Percentiles rank a stretch among this genome's conserved stretches.
These are phyloP conservation scores for Nakazawaea anatomiae DNA, from an alignment of 805 yeast species.

Conservation along the genomic window DNA sequence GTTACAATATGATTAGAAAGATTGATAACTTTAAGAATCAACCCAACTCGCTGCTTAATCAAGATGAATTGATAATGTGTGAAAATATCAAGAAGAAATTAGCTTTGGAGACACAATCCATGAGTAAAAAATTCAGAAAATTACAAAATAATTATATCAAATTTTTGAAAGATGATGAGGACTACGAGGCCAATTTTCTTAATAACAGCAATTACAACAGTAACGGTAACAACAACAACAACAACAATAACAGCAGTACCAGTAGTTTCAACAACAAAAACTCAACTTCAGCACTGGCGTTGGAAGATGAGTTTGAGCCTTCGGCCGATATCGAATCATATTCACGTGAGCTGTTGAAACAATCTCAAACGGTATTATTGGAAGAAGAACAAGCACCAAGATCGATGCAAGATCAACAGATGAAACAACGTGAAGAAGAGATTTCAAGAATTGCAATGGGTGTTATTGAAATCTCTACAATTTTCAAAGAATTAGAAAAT, in stretches of 20 bases:
- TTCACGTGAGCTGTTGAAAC: constrained; percentile 46
- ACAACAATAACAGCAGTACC: constrained; percentile 16
- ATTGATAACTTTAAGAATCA: constrained; percentile 41
- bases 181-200: constrained; percentile 34
- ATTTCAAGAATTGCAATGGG: constrained; percentile 91
- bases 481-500: constrained; percentile 88
- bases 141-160: constrained; percentile 86
- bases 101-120: constrained; percentile 78
- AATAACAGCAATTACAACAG: constrained; percentile 17
- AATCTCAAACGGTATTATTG: constrained; percentile 30
- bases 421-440: constrained; percentile 80
- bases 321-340: constrained; percentile 41
- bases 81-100: constrained; percentile 78
- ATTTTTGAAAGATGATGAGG: constrained; percentile 69
- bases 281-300: constrained; percentile 12
- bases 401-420: constrained; percentile 31
- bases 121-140: constrained; percentile 73
- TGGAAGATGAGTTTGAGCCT: constrained; percentile 21
- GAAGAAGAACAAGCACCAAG: constrained; percentile 20
- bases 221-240: constrained; percentile 17
- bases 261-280: not conserved
- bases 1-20: constrained; percentile 71
- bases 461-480: constrained; percentile 86
- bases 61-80: constrained; percentile 56
- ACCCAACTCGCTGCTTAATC: constrained; percentile 11